A percentile compares a stretch with the other conserved stretches of the same genome.
These are phyloP conservation scores for Sporothrix curviconia DNA, from an alignment of 2,329 filamentous ascomycete genomes.

Conservation along the genomic window DNA sequence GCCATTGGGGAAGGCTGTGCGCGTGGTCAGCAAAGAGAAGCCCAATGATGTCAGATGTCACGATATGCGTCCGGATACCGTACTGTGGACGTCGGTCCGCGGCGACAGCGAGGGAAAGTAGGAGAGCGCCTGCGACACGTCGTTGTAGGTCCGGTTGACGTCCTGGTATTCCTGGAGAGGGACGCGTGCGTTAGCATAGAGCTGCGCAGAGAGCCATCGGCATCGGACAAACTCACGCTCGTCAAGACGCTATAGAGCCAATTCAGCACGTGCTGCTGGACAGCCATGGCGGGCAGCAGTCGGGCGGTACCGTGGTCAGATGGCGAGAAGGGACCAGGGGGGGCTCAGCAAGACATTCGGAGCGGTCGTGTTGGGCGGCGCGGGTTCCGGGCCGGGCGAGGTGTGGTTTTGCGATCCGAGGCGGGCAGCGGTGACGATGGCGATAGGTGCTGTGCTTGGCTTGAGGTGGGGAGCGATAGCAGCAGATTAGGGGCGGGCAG, in stretches of 20 bases:
- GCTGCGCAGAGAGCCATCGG: too few species aligned
- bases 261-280: constrained; percentile 84
- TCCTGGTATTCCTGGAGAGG: constrained; percentile 76
- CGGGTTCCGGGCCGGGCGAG: neutral
- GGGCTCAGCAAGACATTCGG: neutral
- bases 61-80: constrained; percentile 23
- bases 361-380: neutral
- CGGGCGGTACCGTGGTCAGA: neutral
- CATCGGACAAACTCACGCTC: constrained; percentile 58
- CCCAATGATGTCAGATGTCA: too few species aligned
- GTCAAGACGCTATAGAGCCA: constrained; percentile 92
- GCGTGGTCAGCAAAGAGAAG: constrained; percentile 9
- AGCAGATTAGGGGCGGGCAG: neutral
- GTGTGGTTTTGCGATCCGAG: neutral
- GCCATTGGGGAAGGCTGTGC: constrained; percentile 78
- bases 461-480: neutral
- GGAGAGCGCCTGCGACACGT: constrained; percentile 75
- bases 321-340: neutral
- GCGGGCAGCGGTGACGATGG: neutral
- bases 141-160: constrained; percentile 85
- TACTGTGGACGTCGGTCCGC: constrained; percentile 93
- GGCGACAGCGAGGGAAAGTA: constrained; percentile 74
- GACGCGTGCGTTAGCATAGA: neutral
- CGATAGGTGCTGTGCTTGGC: too few species aligned
- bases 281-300: constrained; percentile 44